Conservation (phyloP, 2,329 filamentous ascomycete genomes). For the Aureobasidium sp. region DNA sequence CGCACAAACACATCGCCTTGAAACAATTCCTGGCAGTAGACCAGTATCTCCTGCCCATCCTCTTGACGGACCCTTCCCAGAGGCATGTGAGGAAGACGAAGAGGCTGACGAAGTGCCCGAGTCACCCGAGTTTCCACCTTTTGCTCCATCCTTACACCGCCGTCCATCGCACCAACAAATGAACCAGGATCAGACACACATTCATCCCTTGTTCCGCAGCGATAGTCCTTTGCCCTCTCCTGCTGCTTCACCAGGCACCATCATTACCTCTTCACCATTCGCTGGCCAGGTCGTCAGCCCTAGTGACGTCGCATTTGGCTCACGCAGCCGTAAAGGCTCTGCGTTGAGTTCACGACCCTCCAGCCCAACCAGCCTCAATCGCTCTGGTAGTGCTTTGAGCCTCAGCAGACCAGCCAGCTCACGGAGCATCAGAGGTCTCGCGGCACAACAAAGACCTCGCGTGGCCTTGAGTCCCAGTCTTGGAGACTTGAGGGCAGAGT, state of each 20-base stretch:
- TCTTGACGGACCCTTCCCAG: constrained; percentile 45
- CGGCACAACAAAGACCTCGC: constrained; percentile 7
- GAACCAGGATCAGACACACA: constrained; percentile 55
- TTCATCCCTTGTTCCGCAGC: constrained; percentile 70
- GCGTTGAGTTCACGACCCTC: background rate
- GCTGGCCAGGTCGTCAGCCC: constrained; percentile 54
- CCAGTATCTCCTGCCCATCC: constrained; percentile 57
- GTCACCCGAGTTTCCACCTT: background rate
- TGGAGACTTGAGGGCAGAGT: background rate
- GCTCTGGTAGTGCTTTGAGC: background rate
- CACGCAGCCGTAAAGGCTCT: constrained; percentile 9
- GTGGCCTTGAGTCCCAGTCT: constrained; percentile 8
- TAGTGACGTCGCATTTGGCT: background rate
- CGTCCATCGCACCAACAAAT: constrained; percentile 20
- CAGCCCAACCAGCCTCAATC: background rate
- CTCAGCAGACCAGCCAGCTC: constrained; percentile 10
- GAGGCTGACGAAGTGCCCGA: constrained; percentile 5
- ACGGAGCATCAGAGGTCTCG: constrained; percentile 5
- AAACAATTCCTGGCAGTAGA: constrained; percentile 64
- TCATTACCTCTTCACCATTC: constrained; percentile 63
- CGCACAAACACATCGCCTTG: constrained; percentile 48
- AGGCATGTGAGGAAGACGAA: constrained; percentile 16
- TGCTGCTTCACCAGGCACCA: constrained; percentile 59
- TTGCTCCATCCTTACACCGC: constrained; percentile 15
- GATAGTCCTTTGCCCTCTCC: constrained; percentile 62